Percentiles rank a stretch among this genome's conserved stretches.
Evolutionary conservation across 2,329 filamentous ascomycete species (phyloP).

Genomic region (Clonostachys byssicola): DNA sequence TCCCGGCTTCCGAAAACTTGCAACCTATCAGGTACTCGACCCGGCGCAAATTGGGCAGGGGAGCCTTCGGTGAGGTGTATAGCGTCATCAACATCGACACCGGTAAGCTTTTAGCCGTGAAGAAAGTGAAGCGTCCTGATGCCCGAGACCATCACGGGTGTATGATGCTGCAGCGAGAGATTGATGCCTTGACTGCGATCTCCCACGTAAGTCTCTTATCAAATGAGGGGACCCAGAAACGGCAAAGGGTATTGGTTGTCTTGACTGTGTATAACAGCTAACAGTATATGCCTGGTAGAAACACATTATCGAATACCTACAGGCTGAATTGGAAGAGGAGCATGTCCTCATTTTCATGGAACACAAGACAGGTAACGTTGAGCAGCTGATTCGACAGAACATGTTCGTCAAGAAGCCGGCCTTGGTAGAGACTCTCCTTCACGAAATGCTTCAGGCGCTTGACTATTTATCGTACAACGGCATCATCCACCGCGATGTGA

Average conservation of each 20-base stretch:
- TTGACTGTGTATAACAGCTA: too few species aligned
- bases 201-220: neutral
- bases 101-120: neutral
- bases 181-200: neutral
- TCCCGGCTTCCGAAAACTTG: neutral
- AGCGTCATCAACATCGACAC: neutral
- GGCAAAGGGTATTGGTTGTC: too few species aligned
- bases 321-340: too few species aligned
- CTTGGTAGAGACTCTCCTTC: neutral
- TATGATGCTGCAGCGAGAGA: neutral
- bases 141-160: too few species aligned
- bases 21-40: neutral
- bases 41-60: neutral
- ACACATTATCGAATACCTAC: conserved; percentile 1
- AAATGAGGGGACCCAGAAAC: too few species aligned
- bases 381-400: neutral
- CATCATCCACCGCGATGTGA: conserved; percentile 9
- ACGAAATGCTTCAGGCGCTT: conserved; percentile 11
- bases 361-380: neutral
- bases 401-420: neutral
- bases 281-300: too few species aligned
- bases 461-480: conserved; percentile 8
- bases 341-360: neutral
- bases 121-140: too few species aligned
- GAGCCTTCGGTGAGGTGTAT: neutral